Evolutionary conservation across 805 yeast genomes (phyloP), one percentile per base, ranked within the genome.

Genomic region (Wickerhamiella galacta): DNA sequence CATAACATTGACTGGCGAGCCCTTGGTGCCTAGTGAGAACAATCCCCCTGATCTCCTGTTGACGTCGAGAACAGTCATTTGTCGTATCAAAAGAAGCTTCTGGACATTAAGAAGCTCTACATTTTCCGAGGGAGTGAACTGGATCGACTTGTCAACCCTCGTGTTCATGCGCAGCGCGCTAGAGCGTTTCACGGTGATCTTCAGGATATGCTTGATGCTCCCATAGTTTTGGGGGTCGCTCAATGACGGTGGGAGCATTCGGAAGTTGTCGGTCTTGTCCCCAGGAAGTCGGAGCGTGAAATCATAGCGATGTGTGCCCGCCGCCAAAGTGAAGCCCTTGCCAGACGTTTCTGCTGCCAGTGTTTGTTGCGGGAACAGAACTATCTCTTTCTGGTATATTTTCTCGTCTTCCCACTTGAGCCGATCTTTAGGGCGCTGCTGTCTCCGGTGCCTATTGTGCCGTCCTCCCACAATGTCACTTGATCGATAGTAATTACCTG

Each of bases 241-340:
- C 3, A 33, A 16, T 1, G 32, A 20, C 2, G 34, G 37, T 2
- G 39, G 39, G 21, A 33, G 15, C 1, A 21, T n/a, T 16, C 19
- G 20, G 20, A 16, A 28, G n/a, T 14, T 14, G 26, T 33, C 39
- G 6, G 14, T 16, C 12, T 10, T 12, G 15, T 25, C 20, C 8
- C 26, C 30, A 3, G 39, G 39, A 16, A 37, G 19, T 3, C 30
- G 27, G 6, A 33, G 23, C 11, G 21, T 28, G 29, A 37, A 37
- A 3, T 35, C 31, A 25, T 37, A 37, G 11, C n/a, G n/a, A 27
- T 37, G 39, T 7, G 29, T 26, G 16, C 39, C 39, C 2, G 30
- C 30, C 2, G 36, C 31, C 14, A 37, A 16, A 2, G 39, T 37
- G 10, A 33, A 25, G 18, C 34, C 34, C 20, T 32, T 32, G 14